Conservation (phyloP, 495 filamentous ascomycete species). For the Massariosphaeria phaeospora region DNA sequence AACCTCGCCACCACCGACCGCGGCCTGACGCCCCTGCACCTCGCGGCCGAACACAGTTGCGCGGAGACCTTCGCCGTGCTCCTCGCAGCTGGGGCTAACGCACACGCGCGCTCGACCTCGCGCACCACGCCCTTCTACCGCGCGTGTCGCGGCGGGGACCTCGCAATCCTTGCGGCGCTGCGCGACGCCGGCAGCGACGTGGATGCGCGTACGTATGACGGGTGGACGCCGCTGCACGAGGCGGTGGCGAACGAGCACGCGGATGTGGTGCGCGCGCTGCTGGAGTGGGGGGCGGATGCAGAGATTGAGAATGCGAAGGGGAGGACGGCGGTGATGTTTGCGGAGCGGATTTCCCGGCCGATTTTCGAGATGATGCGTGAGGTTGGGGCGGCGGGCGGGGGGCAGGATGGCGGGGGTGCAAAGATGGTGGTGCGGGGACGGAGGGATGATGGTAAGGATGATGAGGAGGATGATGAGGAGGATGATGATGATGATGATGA, state of each 20-base stretch:
- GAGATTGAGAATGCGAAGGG: neutral
- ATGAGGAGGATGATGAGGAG: too few relatives aligned
- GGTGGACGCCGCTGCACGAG: slow-evolving; percentile 5
- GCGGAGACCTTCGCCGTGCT: slow-evolving; percentile 1
- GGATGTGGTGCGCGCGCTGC: neutral
- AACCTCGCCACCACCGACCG: neutral
- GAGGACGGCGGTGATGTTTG: too few relatives aligned
- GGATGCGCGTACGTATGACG: neutral
- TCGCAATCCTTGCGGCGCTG: neutral
- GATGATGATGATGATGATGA: too few relatives aligned
- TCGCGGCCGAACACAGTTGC: neutral
- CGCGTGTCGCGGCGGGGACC: slow-evolving; percentile 1
- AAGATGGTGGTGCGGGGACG: too few relatives aligned
- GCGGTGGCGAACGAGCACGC: slow-evolving; percentile 1
- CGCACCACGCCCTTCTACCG: slow-evolving; percentile 13
- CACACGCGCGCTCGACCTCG: neutral
- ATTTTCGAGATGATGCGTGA: too few relatives aligned
- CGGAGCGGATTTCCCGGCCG: too few relatives aligned
- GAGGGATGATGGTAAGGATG: too few relatives aligned
- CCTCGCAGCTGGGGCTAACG: neutral
- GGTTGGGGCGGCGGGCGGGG: too few relatives aligned
- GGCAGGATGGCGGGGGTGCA: too few relatives aligned
- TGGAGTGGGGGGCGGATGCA: slow-evolving; percentile 14
- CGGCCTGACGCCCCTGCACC: neutral
- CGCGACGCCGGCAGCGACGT: neutral